Percentiles rank a stretch among this genome's conserved stretches.
These are phyloP conservation scores for Oenanthe javanica DNA, from an alignment of 140 eudicot species.

Conservation along the genomic window DNA sequence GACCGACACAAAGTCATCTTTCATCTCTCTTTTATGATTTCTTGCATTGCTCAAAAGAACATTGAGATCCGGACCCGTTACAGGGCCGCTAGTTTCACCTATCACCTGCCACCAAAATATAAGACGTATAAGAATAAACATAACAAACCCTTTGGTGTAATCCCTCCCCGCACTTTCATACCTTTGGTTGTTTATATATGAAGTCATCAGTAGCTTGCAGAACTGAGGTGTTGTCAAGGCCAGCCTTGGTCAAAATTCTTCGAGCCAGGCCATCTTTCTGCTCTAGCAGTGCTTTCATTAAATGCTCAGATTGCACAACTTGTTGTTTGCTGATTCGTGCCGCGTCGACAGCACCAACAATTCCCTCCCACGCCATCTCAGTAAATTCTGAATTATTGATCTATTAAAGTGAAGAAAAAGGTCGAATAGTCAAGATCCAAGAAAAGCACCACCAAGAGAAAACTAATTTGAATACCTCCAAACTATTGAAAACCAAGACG, in stretches of 20 bases:
- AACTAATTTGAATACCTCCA: not conserved
- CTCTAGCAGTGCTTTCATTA: conserved; percentile 85
- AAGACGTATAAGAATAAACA: not conserved
- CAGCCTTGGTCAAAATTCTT: conserved; percentile 79
- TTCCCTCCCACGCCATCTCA: conserved; percentile 97
- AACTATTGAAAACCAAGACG: not conserved
- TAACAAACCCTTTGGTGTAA: not conserved
- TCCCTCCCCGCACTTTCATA: conserved; percentile 10
- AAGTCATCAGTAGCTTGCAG: conserved; percentile 67
- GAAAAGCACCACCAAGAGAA: not conserved
- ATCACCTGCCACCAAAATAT: conserved; percentile 35
- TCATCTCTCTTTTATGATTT: conserved; percentile 65
- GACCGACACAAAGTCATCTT: conserved; percentile 80
- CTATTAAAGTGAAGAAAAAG: conserved; percentile 21
- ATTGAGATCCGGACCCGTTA: conserved; percentile 50
- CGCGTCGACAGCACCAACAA: conserved; percentile 68
- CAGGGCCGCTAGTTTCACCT: conserved; percentile 71
- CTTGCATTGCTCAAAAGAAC: conserved; percentile 56
- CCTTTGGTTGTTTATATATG: conserved; percentile 84
- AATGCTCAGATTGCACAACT: conserved; percentile 77
- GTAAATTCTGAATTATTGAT: conserved; percentile 59
- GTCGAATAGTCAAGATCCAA: not conserved
- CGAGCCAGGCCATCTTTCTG: conserved; percentile 97
- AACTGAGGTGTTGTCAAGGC: conserved; percentile 79
- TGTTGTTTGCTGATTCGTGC: conserved; percentile 74